A percentile compares a stretch with the other conserved stretches of the same genome.
These are phyloP conservation scores for Chamaenerion angustifolium DNA, from an alignment of 345 rosid genomes.

Conservation along the genomic window DNA sequence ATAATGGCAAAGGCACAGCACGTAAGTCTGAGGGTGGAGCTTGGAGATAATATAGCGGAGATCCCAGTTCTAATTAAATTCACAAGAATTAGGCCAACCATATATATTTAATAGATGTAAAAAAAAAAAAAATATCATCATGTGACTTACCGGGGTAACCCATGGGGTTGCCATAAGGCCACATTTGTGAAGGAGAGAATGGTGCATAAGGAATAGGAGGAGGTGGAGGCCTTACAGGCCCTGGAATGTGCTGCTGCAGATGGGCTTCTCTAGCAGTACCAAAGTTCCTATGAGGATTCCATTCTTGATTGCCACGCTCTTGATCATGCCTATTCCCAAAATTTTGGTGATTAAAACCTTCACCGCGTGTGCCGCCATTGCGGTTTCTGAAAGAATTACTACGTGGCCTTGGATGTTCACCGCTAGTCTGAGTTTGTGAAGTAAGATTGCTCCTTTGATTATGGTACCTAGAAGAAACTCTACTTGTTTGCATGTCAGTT, in stretches of 20 bases:
- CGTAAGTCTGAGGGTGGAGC: constrained; percentile 28
- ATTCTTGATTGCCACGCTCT: constrained; percentile 49
- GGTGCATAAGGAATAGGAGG: constrained; percentile 18
- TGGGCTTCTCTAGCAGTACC: constrained; percentile 39
- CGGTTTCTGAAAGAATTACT: constrained; percentile 51
- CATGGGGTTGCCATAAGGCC: constrained; percentile 34
- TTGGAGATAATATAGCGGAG: constrained; percentile 34
- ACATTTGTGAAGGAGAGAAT: constrained; percentile 35
- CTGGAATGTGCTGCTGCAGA: constrained; percentile 40
- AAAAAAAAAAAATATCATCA: neutral
- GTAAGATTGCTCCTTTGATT: constrained; percentile 32
- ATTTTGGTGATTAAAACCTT: constrained; percentile 54
- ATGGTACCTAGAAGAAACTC: constrained; percentile 39
- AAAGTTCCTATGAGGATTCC: constrained; percentile 46
- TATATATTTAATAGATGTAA: neutral
- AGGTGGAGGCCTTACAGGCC: constrained; percentile 43
- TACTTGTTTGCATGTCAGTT: constrained; percentile 18
- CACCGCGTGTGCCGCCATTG: constrained; percentile 35
- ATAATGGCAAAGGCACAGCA: constrained; percentile 32
- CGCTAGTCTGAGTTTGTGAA: constrained; percentile 33
- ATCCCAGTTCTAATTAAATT: constrained; percentile 29
- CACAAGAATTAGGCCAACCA: constrained; percentile 10
- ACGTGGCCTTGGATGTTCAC: constrained; percentile 43
- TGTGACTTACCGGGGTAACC: constrained; percentile 48
- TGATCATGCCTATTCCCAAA: constrained; percentile 69